A percentile compares a stretch with the other conserved stretches of the same genome.
Conservation (phyloP, 2,329 filamentous ascomycete species). For the Emericellopsis atlantica region DNA sequence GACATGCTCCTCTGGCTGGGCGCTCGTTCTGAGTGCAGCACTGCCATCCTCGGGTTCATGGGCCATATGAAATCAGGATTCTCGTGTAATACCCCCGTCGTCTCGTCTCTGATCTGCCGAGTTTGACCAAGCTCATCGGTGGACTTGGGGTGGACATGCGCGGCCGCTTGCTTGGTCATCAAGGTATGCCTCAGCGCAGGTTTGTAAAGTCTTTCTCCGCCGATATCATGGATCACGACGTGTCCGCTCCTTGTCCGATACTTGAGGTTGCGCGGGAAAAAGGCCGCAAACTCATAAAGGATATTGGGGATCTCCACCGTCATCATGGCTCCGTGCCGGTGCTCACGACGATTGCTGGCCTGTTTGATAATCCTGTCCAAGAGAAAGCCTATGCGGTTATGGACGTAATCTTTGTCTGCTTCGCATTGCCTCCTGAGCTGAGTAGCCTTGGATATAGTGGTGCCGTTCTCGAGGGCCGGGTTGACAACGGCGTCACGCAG, state of each 20-base stretch:
- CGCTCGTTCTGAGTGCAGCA: background rate
- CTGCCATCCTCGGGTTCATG: constrained; percentile 8
- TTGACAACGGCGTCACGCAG: constrained; percentile 8
- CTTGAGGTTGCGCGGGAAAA: constrained; percentile 14
- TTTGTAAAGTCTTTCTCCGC: constrained; percentile 3
- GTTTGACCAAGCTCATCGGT: background rate
- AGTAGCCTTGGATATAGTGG: constrained; percentile 5
- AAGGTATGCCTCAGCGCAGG: background rate
- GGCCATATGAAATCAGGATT: constrained; percentile 13
- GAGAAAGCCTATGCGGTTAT: constrained; percentile 15
- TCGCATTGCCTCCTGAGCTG: constrained; percentile 14
- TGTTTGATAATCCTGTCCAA: constrained; percentile 13
- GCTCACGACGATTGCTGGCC: constrained; percentile 8
- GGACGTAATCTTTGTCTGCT: constrained; percentile 17
- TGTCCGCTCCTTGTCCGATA: constrained; percentile 20
- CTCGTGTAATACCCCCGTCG: background rate
- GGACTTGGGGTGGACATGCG: background rate
- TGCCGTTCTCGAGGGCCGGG: background rate
- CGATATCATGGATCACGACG: constrained; percentile 13
- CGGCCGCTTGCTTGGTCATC: background rate
- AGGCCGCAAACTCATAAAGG: constrained; percentile 18
- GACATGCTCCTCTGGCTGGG: too few species aligned
- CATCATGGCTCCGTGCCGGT: constrained; percentile 8
- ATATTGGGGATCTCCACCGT: constrained; percentile 14
- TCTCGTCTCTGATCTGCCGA: background rate